These are phyloP conservation scores for Ganoderma meredithae DNA, from an alignment of 1,284 basidiomycete species.

Conservation along the genomic window DNA sequence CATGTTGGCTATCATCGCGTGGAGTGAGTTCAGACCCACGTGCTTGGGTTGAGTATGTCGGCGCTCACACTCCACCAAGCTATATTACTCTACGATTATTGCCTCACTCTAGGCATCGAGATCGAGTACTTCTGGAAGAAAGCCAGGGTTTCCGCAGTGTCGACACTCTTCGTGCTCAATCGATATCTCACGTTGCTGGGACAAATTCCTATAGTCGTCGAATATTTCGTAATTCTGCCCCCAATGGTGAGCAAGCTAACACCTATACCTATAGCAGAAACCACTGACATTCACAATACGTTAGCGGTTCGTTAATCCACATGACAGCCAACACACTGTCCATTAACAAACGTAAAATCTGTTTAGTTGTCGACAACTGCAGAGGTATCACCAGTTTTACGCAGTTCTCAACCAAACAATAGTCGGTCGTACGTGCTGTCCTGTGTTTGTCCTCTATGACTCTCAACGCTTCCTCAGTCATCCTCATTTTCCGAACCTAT, in stretches of 20 bases:
- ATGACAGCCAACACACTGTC: not conserved
- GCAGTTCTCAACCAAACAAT: constrained; percentile 23
- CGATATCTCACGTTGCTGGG: constrained; percentile 31
- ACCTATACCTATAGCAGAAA: no score
- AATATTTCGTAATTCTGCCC: constrained; percentile 23
- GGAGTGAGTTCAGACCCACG: constrained; percentile 9
- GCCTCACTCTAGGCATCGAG: constrained; percentile 17
- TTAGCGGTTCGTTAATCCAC: constrained; percentile 14
- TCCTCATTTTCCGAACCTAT: constrained; percentile 30
- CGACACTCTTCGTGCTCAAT: constrained; percentile 30
- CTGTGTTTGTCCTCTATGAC: not conserved
- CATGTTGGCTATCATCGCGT: constrained; percentile 16
- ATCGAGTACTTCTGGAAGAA: constrained; percentile 26
- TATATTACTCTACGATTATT: constrained; percentile 23
- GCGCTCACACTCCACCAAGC: constrained; percentile 11
- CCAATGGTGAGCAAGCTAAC: constrained; percentile 21
- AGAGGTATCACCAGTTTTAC: constrained; percentile 27
- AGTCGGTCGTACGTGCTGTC: constrained; percentile 17
- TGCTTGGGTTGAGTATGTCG: not conserved
- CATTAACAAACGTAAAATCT: not conserved
- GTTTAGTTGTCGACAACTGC: constrained; percentile 27
- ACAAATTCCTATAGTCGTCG: constrained; percentile 30
- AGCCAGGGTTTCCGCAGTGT: constrained; percentile 20
- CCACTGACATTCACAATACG: not conserved
- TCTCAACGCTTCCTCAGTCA: not conserved